Evolutionary conservation across 441 rosid species (phyloP).

Genomic region (Gossypium lobatum): DNA sequence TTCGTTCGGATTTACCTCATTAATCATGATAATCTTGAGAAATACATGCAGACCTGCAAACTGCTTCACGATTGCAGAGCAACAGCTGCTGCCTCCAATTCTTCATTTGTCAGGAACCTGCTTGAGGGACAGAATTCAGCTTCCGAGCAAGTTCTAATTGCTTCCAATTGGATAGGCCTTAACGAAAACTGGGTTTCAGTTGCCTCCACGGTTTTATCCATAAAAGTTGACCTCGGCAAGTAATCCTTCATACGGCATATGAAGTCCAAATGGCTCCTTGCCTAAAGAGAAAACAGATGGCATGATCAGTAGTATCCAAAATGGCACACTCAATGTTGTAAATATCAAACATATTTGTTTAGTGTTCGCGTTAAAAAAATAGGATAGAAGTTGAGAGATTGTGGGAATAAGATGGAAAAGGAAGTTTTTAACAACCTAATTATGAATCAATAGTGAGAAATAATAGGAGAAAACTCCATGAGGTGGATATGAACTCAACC

Average conservation of each 20-base stretch:
- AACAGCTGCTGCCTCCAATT: conserved; percentile 42
- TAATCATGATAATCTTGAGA: not conserved
- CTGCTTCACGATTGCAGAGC: not conserved
- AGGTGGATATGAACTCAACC: not conserved
- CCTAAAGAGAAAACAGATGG: conserved; percentile 25
- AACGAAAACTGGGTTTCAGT: conserved; percentile 47
- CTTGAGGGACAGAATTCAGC: conserved; percentile 31
- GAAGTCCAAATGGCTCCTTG: conserved; percentile 61
- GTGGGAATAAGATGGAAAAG: not conserved
- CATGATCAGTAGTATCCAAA: not conserved
- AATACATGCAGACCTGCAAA: not conserved
- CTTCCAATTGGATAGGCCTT: conserved; percentile 30
- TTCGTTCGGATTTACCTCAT: not conserved
- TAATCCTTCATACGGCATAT: conserved; percentile 60
- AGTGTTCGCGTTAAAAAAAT: not conserved
- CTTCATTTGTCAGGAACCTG: conserved; percentile 41
- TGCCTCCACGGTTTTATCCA: conserved; percentile 47
- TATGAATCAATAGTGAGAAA: not conserved
- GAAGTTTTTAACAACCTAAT: not conserved
- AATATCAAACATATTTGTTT: not conserved
- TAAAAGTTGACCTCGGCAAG: conserved; percentile 49
- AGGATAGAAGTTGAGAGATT: not conserved
- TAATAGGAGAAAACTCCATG: not conserved
- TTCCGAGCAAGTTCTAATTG: conserved; percentile 15
- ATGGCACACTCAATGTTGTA: not conserved